phyloP scores from a whole-genome alignment of 441 rosid species.

The Hura crepitans region DNA sequence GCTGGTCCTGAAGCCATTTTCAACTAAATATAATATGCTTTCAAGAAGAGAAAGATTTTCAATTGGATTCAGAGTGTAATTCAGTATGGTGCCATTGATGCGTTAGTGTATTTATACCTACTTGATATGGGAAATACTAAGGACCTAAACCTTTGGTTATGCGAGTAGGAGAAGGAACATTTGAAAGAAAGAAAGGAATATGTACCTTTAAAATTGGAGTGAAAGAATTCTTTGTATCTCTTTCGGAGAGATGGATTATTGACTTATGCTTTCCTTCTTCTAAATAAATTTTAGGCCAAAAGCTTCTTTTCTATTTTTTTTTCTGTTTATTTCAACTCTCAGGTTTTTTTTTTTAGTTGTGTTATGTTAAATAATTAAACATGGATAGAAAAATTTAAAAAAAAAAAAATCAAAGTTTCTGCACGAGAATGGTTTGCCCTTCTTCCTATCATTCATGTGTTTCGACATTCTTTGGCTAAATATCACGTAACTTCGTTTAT shows the following conservation, averaged over 20 bases:
- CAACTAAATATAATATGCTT: background rate
- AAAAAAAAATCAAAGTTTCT: too few relatives aligned
- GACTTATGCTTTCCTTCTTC: constrained; percentile 26
- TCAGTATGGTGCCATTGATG: background rate
- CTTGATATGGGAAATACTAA: background rate
- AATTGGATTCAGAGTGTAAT: constrained; percentile 4
- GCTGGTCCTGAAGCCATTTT: constrained; percentile 30
- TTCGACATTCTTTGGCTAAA: constrained; percentile 14
- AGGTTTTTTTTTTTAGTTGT: background rate
- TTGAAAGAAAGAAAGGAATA: constrained; percentile 37
- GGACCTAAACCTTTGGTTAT: background rate
- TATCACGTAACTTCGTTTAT: too few relatives aligned
- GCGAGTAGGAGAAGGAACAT: constrained; percentile 26
- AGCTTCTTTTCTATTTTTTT: background rate
- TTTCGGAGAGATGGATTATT: background rate
- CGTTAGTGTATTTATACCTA: constrained; percentile 12
- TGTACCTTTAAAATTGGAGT: constrained; percentile 21
- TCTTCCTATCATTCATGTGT: background rate
- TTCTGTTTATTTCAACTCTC: background rate
- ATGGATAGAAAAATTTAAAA: too few relatives aligned
- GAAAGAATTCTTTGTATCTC: constrained; percentile 20
- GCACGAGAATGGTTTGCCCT: too few relatives aligned
- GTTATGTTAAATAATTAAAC: too few relatives aligned
- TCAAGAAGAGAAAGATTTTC: constrained; percentile 3
- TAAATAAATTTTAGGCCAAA: background rate